These are phyloP conservation scores for Alternaria solani DNA, from an alignment of 2,329 filamentous ascomycete species.

Conservation along the genomic window DNA sequence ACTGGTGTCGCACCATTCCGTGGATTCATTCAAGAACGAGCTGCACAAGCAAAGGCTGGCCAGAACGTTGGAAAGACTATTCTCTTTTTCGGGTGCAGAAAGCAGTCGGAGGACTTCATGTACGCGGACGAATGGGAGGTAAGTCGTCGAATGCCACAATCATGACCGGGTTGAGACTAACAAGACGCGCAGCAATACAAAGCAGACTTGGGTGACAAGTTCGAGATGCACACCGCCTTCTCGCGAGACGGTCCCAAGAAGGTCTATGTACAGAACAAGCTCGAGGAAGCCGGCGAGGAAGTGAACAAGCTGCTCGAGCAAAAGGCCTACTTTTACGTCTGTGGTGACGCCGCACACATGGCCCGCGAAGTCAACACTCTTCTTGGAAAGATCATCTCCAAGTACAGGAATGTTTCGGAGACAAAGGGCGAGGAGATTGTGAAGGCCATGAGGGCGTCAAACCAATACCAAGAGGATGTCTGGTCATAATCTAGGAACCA, in stretches of 20 bases:
- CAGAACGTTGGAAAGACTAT: slow-evolving; percentile 85
- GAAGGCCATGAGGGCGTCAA: slow-evolving; percentile 93
- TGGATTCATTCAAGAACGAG: slow-evolving; percentile 92
- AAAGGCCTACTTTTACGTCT: slow-evolving; percentile 95
- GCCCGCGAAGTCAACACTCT: slow-evolving; percentile 89
- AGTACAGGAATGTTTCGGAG: slow-evolving; percentile 81
- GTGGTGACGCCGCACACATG: slow-evolving; percentile 97
- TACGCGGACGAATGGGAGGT: slow-evolving; percentile 94
- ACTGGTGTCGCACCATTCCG: slow-evolving; percentile 97
- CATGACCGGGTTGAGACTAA: slow-evolving; percentile 30
- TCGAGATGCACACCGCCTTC: slow-evolving; percentile 91
- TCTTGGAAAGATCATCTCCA: slow-evolving; percentile 85
- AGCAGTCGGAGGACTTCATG: slow-evolving; percentile 85
- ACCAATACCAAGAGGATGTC: slow-evolving; percentile 91
- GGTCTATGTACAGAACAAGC: slow-evolving; percentile 94
- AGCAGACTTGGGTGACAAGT: slow-evolving; percentile 82
- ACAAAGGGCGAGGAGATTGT: slow-evolving; percentile 94
- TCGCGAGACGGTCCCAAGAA: slow-evolving; percentile 88
- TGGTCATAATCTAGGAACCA: slow-evolving; percentile 60
- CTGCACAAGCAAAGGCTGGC: slow-evolving; percentile 80
- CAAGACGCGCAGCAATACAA: slow-evolving; percentile 73
- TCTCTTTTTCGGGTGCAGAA: slow-evolving; percentile 95
- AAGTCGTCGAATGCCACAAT: slow-evolving; percentile 52
- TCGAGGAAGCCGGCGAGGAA: slow-evolving; percentile 82
- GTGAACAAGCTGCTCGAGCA: slow-evolving; percentile 88